Evolutionary conservation across 768 basidiomycete species (phyloP), one percentile per base, ranked within the genome.

Genomic region (Pleurotus platypus): DNA sequence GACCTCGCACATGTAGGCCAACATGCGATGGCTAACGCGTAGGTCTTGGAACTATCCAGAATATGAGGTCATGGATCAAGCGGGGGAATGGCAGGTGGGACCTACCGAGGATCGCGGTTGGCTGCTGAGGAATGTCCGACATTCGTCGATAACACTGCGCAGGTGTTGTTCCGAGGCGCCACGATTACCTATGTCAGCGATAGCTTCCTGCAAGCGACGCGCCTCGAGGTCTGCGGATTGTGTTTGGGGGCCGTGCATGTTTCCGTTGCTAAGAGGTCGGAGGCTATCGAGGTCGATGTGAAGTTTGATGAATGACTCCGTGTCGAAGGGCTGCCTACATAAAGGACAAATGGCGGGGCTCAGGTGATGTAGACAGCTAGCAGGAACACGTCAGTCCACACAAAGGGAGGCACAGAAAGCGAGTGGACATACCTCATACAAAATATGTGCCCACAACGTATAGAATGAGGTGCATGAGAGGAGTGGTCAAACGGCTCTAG

Each of bases 371-470:
- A 88, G 73, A 65, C 87, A 88, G 49, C 86, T 87, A 62, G 8
- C 46, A 49, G 57, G 50, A 46, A 40, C 51, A 49, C 35, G 15
- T 58, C 51, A 55, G 35, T 46, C 27, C 2, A 45, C 12, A 39
- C n/a, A 48, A 5, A 46, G 43, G n/a, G 39, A 5, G n/a, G 11
- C 12, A 26, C 57, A 35, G 38, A 35, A 7, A 26, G 56, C 43
- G 9, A 48, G 26, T 26, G 9, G 24, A 74, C 78, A 56, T 55
- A 76, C 74, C 67, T 69, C 60, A 72, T 70, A 63, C 86, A 90
- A 70, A 89, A 89, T 56, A 84, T 80, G 66, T 90, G 88, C 15
- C 89, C 89, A 59, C 89, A 91, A 48, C 76, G 58, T 63, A 90
- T 86, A 49, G 82, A 78, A 64, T 85, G 82, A 50, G 88, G 87